Evolutionary conservation across 768 basidiomycete genomes (phyloP).

Genomic region (Termitomyces sp.): DNA sequence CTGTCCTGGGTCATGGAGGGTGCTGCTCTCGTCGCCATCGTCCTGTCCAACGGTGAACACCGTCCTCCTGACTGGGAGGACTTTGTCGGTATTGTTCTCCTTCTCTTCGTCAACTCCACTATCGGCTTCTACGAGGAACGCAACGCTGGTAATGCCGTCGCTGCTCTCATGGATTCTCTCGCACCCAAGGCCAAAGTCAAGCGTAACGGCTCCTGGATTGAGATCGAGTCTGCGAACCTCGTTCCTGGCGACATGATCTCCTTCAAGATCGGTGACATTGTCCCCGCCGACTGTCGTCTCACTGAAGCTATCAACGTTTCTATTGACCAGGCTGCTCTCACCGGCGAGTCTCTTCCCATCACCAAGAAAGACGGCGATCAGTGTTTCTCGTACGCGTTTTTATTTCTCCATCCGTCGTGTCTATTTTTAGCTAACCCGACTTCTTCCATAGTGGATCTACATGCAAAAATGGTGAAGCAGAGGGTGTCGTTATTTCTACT

Average conservation of each 20-base stretch:
- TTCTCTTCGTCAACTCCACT: constrained; percentile 89
- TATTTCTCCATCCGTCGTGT: not conserved
- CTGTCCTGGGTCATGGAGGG: constrained; percentile 99
- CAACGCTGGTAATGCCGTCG: constrained; percentile 97
- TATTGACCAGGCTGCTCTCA: constrained; percentile 97
- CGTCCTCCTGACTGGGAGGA: constrained; percentile 94
- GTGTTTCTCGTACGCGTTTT: constrained; percentile 77
- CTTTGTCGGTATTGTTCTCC: constrained; percentile 92
- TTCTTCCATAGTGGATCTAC: constrained; percentile 72
- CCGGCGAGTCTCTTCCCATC: constrained; percentile 93
- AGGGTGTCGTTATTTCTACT: constrained; percentile 97
- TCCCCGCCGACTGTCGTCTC: constrained; percentile 96
- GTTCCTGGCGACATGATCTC: constrained; percentile 95
- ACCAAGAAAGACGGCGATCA: constrained; percentile 92
- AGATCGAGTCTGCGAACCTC: constrained; percentile 85
- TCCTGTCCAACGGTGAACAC: constrained; percentile 86
- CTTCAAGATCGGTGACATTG: constrained; percentile 99
- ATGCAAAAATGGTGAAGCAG: constrained; percentile 98
- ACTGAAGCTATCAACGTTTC: constrained; percentile 96
- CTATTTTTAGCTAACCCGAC: constrained; percentile 1
- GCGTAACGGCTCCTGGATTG: constrained; percentile 78
- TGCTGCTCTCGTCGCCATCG: constrained; percentile 91
- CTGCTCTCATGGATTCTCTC: constrained; percentile 98
- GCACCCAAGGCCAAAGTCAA: constrained; percentile 96
- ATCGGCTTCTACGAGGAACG: constrained; percentile 99